Conservation (phyloP, 345 rosid species). For the Dimocarpus longan region DNA sequence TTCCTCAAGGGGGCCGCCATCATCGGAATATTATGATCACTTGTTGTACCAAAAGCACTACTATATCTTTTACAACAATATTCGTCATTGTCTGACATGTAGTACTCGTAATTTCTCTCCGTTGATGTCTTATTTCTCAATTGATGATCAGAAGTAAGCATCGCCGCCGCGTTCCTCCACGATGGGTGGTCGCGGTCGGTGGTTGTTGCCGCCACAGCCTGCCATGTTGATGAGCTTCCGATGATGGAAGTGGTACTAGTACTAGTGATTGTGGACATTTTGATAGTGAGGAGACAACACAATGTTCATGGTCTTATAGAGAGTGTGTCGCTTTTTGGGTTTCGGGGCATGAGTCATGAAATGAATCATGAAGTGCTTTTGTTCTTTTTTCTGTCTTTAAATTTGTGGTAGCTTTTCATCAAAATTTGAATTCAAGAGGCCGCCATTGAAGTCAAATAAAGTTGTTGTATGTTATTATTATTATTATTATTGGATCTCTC, state of each 20-base stretch:
- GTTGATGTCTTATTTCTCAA: neutral
- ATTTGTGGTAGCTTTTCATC: neutral
- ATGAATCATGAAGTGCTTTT: conserved; percentile 3
- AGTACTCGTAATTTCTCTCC: neutral
- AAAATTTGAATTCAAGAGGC: conserved; percentile 16
- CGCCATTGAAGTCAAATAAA: conserved; percentile 10
- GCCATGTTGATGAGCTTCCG: neutral
- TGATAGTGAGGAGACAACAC: neutral
- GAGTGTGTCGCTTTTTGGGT: neutral
- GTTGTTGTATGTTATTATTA: neutral
- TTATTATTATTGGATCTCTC: neutral
- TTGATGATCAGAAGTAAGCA: neutral
- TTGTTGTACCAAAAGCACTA: neutral
- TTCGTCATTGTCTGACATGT: neutral
- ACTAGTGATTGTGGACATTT: neutral
- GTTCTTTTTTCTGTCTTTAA: neutral
- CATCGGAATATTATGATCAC: neutral
- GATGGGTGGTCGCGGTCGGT: neutral
- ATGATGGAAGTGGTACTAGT: neutral
- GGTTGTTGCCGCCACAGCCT: neutral
- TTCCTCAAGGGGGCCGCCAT: neutral
- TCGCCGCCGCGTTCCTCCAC: neutral
- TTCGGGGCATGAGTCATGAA: neutral
- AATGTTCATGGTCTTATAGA: neutral
- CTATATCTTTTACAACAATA: neutral